phyloP scores from a whole-genome alignment of 208 protist genomes.

The Naegleria lovaniensis region DNA sequence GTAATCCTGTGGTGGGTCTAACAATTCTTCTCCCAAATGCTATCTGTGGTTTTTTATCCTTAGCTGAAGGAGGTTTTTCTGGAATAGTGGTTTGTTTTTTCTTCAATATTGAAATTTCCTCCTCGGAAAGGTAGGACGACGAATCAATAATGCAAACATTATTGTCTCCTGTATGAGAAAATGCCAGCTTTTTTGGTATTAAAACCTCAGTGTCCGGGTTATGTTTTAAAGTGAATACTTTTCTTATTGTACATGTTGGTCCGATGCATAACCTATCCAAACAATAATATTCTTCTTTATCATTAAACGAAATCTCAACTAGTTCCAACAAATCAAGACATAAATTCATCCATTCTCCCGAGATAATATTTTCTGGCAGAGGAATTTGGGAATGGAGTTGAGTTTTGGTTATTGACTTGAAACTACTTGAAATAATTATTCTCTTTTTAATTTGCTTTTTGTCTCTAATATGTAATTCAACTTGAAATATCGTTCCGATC shows the following conservation, averaged over 20 bases:
- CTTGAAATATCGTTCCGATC: neutral
- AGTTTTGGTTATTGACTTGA: neutral
- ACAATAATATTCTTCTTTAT: neutral
- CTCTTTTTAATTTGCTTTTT: slow-evolving; percentile 9
- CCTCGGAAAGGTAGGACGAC: neutral
- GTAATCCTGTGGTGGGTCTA: neutral
- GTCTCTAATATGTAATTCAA: neutral
- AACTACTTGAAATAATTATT: neutral
- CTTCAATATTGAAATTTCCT: neutral
- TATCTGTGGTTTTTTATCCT: neutral
- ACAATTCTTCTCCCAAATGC: neutral
- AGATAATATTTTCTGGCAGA: neutral
- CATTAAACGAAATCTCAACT: neutral
- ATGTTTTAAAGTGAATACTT: neutral
- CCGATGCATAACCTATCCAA: neutral
- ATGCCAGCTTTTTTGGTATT: neutral
- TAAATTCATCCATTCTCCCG: neutral
- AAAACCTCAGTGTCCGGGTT: neutral
- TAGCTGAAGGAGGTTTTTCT: neutral
- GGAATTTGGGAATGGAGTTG: neutral
- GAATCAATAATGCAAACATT: neutral
- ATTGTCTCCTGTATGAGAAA: neutral
- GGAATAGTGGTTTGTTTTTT: neutral
- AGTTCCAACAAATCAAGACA: neutral
- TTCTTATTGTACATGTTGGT: neutral